Base-by-base conservation (phyloP, 1,284 basidiomycete genomes). In the Microbotryum saponariae region DNA sequence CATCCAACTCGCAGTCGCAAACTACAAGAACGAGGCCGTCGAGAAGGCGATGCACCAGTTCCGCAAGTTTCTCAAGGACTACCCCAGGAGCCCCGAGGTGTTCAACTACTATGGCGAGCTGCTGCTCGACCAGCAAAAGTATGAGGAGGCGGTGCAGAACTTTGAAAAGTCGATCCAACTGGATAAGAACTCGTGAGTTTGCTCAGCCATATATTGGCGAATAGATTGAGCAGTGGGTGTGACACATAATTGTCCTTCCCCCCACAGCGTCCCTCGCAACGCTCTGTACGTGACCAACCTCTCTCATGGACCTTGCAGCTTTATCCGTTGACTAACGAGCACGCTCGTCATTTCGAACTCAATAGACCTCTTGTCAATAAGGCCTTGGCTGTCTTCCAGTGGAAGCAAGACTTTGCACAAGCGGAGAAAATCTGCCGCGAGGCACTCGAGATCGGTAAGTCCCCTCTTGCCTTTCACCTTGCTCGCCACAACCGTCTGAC, bases 1-100 rank as follows among this genome's bases (percentile, higher is more conserved):
- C 70, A 94, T 99, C 68, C 96, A 99, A 75, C 82, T 93, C 56
- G 96, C 94, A 0, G 96, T 98, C 25, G 94, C 93, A 27, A 88
- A 91, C 76, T 99, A 98, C 84, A 97, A 98, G 81, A 78, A 83
- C 64, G 87, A 83, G 51, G 82, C 89, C 68, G 73, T 88, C 20
- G 85, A 82, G 20, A 85, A 85, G 67, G 87, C 87, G 69, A 93
- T 96, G 85, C 86, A 85, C 4, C 88, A 87, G 3, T 98, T 98
- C 84, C 81, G 91, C 68, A 78, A 82, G 70, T 88, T 70, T 49
- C 51, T 65, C 48, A 51, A 62, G 33, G 61, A 68, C 44, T 51
- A 58, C 57, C 31, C 57, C n/a, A n/a, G 45, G 6, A 45, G n/a
- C 7, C 50, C 68, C 20, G 68, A 70, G 53, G 68, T 65, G 56